Percentiles rank a stretch among this genome's conserved stretches.
Conservation (phyloP, 768 basidiomycete species). For the Suillus occidentalis region DNA sequence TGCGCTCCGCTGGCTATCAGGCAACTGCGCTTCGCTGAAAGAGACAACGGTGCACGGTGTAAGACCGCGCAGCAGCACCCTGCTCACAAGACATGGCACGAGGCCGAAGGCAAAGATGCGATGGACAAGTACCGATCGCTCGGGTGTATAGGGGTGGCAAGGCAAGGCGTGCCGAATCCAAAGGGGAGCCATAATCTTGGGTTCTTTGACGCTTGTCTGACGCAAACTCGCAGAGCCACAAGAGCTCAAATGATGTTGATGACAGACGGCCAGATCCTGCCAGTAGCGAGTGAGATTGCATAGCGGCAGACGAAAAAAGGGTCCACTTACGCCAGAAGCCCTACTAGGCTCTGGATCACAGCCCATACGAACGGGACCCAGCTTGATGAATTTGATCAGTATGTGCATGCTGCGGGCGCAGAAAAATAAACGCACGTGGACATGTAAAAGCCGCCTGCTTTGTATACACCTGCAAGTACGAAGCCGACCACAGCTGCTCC, state of each 20-base stretch:
- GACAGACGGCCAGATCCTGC: constrained; percentile 44
- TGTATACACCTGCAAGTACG: constrained; percentile 39
- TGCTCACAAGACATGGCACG: not conserved
- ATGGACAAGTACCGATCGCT: not conserved
- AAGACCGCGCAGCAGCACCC: not conserved
- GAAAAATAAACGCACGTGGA: constrained; percentile 35
- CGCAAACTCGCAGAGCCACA: not conserved
- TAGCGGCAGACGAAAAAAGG: not conserved
- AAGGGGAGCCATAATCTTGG: not conserved
- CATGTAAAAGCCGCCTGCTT: constrained; percentile 38
- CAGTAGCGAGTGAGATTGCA: constrained; percentile 3
- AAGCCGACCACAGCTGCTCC: constrained; percentile 41
- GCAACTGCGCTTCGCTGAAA: not conserved
- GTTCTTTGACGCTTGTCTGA: not conserved
- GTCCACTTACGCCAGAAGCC: constrained; percentile 38
- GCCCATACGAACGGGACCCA: constrained; percentile 47
- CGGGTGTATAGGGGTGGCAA: not conserved
- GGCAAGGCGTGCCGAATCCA: not conserved
- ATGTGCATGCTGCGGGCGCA: not conserved
- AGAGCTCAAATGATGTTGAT: constrained; percentile 38
- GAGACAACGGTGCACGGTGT: not conserved
- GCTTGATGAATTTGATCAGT: constrained; percentile 17
- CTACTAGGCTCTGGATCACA: constrained; percentile 40
- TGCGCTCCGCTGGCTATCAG: not conserved
- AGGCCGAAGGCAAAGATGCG: not conserved